These are phyloP conservation scores for Diaporthe sp. DNA, from an alignment of 2,329 filamentous ascomycete species.

Conservation along the genomic window DNA sequence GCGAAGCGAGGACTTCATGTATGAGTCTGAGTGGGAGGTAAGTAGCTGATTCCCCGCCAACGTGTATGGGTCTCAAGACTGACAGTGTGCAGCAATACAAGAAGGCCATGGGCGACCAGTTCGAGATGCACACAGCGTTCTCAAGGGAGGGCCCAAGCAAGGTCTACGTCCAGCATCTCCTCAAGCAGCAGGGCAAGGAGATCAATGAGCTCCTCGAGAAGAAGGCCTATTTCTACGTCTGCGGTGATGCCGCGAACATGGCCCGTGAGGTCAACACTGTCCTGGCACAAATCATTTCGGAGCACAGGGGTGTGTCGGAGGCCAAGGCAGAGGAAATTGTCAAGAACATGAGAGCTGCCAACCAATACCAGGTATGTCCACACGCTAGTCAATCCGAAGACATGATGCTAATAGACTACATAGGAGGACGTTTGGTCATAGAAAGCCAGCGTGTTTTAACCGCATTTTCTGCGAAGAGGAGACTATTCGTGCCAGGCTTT, in stretches of 20 bases:
- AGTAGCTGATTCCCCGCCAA: conserved; percentile 50
- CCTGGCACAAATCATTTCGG: conserved; percentile 87
- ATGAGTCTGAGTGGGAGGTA: conserved; percentile 93
- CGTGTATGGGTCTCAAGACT: conserved; percentile 18
- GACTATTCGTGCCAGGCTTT: not conserved
- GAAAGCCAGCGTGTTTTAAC: conserved; percentile 39
- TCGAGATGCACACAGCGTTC: conserved; percentile 93
- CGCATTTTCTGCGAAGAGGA: conserved; percentile 36
- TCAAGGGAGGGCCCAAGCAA: conserved; percentile 90
- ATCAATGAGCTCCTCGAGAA: conserved; percentile 88
- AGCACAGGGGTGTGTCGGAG: conserved; percentile 84
- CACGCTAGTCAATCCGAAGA: not conserved
- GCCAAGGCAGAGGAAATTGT: conserved; percentile 95
- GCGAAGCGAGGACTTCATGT: conserved; percentile 89
- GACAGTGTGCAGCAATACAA: conserved; percentile 77
- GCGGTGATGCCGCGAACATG: conserved; percentile 98
- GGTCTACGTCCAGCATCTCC: conserved; percentile 95
- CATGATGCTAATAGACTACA: conserved; percentile 48
- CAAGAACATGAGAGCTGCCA: conserved; percentile 94
- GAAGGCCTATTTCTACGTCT: conserved; percentile 97
- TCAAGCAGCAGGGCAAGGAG: conserved; percentile 85
- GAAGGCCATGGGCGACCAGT: conserved; percentile 85
- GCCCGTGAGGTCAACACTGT: conserved; percentile 91
- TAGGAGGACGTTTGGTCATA: conserved; percentile 81
- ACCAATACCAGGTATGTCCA: conserved; percentile 88